Percentiles rank a stretch among this genome's conserved stretches.
phyloP scores from a whole-genome alignment of 371 early-diverging fungal species.

The Blastocladiella emersonii region DNA sequence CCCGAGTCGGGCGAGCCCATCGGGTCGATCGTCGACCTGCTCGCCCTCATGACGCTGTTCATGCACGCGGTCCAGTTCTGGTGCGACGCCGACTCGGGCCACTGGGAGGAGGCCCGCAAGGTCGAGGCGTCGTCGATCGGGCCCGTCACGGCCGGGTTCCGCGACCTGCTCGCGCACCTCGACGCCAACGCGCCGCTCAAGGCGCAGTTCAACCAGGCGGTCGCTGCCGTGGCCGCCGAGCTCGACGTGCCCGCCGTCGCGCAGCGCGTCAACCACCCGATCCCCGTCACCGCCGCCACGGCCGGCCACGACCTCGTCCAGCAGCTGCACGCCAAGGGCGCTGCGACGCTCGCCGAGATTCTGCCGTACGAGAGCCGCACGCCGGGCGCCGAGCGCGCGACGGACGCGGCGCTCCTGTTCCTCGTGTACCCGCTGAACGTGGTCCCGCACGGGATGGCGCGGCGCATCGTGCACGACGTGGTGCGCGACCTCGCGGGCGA shows the following conservation, averaged over 20 bases:
- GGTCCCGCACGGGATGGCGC: conserved; percentile 3
- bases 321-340: conserved; percentile 6
- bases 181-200: neutral
- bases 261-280: neutral
- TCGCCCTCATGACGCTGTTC: conserved; percentile 11
- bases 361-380: conserved; percentile 11
- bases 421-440: conserved; percentile 15
- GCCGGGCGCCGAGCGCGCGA: conserved; percentile 5
- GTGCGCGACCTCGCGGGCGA: conserved; percentile 11
- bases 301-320: conserved; percentile 1
- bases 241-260: neutral
- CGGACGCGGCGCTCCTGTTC: conserved; percentile 16
- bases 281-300: neutral
- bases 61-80: conserved; percentile 9
- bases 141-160: conserved; percentile 10
- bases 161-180: conserved; percentile 9
- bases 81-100: conserved; percentile 13
- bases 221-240: neutral
- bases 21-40: conserved; percentile 5
- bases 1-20: neutral
- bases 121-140: conserved; percentile 18
- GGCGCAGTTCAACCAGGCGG: neutral
- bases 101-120: conserved; percentile 16
- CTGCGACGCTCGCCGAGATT: conserved; percentile 6
- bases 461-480: conserved; percentile 9